Evolutionary conservation across 208 protist species (phyloP), one percentile per base, ranked within the genome.

Genomic region (Acanthamoeba sp.): DNA sequence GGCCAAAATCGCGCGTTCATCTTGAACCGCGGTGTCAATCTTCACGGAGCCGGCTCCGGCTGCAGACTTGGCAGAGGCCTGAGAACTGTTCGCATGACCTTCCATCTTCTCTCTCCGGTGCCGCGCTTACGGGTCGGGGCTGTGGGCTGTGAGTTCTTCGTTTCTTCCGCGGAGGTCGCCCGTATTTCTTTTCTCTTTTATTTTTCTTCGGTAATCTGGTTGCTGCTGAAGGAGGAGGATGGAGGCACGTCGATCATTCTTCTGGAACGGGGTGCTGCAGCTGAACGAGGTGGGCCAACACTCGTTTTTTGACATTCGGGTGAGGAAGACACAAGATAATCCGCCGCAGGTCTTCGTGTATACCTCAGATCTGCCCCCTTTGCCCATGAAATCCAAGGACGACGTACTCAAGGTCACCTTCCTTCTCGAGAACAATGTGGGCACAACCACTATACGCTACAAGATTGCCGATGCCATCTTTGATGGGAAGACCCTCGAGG

Each of bases 341-440:
- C 59, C 87, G 20, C 87, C 55, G 5, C 50, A 92, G 36, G 64
- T 92, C 12, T 92, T 76, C 27, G 40, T 92, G 7, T 76, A 78
- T 57, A 92, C 87, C 24, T 78, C 87, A 20, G 87, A 92, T 50
- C 59, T 92, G 32, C 87, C 87, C 12, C 59, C 87, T 9, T 16
- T 92, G 59, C 87, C 87, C 34, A 42, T 92, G n/a, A 88, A 52
- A 52, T 57, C 50, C 7, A 92, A 92, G 27, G 87, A 92, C 42
- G 62, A 66, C 32, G 45, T 55, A 20, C 87, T 92, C 59, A 69
- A 55, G 55, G 87, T 76, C 20, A 92, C 87, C 45, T 92, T 92
- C 62, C 87, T 92, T 22, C 87, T 92, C 42, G 87, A 92, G 64
- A 92, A 92, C 64, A 92, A 92, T 57, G 87, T 92, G 20, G 87